A percentile compares a stretch with the other conserved stretches of the same genome.
phyloP scores from a whole-genome alignment of 345 rosid genomes.

The Mangifera indica region DNA sequence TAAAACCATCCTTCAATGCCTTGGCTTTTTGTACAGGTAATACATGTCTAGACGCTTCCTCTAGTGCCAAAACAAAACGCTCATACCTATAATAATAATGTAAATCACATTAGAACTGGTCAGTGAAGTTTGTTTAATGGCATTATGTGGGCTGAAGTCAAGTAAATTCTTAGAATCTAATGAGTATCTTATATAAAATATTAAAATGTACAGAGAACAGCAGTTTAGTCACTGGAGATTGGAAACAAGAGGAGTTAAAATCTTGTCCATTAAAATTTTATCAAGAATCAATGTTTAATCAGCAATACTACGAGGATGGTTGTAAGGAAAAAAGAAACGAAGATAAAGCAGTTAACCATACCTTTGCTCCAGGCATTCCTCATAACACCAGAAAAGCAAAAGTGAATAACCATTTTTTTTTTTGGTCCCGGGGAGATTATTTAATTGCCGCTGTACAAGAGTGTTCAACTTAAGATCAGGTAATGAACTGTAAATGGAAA shows the following conservation, averaged over 20 bases:
- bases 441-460: slow-evolving; percentile 74
- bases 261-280: neutral
- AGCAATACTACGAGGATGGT: neutral
- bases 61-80: slow-evolving; percentile 73
- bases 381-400: slow-evolving; percentile 94
- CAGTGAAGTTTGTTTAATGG: no score
- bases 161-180: neutral
- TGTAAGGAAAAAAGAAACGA: neutral
- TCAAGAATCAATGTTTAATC: neutral
- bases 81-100: slow-evolving; percentile 58
- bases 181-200: neutral
- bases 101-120: neutral
- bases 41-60: slow-evolving; percentile 93
- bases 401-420: slow-evolving; percentile 95
- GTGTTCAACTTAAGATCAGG: slow-evolving; percentile 95
- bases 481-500: slow-evolving; percentile 51
- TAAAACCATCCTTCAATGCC: slow-evolving; percentile 66
- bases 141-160: neutral
- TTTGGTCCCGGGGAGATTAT: slow-evolving; percentile 69
- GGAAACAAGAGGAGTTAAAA: neutral
- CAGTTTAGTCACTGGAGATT: neutral
- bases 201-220: neutral
- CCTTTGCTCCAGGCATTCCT: slow-evolving; percentile 96
- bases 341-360: slow-evolving; percentile 20
- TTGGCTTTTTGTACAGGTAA: slow-evolving; percentile 79